phyloP scores from a whole-genome alignment of 345 rosid genomes.

The Syzygium jambos region DNA sequence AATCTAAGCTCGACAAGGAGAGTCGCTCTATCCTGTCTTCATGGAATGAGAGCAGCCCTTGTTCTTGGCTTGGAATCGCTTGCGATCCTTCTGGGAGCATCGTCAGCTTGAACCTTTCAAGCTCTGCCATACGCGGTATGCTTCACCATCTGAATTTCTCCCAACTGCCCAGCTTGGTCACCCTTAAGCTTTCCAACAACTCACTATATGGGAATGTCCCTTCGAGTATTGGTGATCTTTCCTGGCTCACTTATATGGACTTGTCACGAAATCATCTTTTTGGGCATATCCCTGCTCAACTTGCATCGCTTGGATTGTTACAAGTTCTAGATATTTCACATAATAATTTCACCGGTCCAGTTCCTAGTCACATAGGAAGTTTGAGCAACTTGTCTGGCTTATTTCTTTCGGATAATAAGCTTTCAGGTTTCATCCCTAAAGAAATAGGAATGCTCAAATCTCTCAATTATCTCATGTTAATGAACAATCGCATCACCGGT shows the following conservation, averaged over 20 bases:
- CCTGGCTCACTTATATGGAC: background rate
- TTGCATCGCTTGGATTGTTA: background rate
- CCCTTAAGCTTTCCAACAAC: background rate
- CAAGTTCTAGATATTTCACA: background rate
- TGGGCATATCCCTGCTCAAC: background rate
- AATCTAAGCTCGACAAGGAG: background rate
- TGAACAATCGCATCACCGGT: background rate
- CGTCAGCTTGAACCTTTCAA: background rate
- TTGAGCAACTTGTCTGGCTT: background rate
- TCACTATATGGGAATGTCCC: background rate
- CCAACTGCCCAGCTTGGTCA: background rate
- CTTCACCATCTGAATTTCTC: conserved; percentile 1
- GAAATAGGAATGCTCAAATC: background rate
- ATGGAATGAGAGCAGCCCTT: background rate
- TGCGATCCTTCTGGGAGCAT: background rate
- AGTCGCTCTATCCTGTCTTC: background rate
- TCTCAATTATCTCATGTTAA: background rate
- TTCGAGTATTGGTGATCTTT: background rate
- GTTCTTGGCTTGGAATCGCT: background rate
- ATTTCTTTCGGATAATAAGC: background rate
- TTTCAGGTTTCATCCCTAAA: background rate
- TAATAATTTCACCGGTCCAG: background rate
- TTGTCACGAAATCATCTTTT: background rate
- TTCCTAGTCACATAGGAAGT: background rate
- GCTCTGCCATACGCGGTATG: background rate